Evolutionary conservation across 257 asterid species (phyloP).

Genomic region (Verbena officinalis): DNA sequence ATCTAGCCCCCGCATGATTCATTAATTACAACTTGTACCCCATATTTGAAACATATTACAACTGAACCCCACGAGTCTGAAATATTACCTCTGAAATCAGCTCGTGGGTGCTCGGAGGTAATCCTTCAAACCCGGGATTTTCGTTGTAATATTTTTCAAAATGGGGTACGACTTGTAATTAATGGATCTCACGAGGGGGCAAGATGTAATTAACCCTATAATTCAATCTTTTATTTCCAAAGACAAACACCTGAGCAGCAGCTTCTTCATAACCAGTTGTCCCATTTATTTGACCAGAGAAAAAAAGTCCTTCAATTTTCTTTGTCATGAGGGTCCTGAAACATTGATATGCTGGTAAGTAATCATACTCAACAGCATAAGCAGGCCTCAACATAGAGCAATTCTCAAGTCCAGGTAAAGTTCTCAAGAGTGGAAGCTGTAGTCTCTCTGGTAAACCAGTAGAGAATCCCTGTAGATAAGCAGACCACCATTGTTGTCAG

Average conservation of each 20-base stretch:
- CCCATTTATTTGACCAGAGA: conserved; percentile 98
- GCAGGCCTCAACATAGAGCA: conserved; percentile 99
- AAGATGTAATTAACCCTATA: too few relatives aligned
- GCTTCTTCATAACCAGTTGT: conserved; percentile 99
- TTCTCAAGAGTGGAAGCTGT: conserved; percentile 90
- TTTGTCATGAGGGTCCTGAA: conserved; percentile 95
- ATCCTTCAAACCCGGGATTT: too few relatives aligned
- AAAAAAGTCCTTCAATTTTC: conserved; percentile 89
- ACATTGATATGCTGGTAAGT: conserved; percentile 98
- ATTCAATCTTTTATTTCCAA: background rate
- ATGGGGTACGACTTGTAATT: too few relatives aligned
- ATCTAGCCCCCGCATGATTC: too few relatives aligned
- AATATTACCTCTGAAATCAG: too few relatives aligned
- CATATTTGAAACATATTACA: too few relatives aligned
- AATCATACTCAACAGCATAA: conserved; percentile 97
- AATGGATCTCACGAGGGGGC: too few relatives aligned
- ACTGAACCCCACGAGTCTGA: too few relatives aligned
- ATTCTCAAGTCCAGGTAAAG: conserved; percentile 95
- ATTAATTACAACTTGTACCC: too few relatives aligned
- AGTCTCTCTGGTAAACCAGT: conserved; percentile 98
- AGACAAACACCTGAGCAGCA: conserved; percentile 86
- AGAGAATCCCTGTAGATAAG: conserved; percentile 80
- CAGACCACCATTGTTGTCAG: conserved; percentile 18
- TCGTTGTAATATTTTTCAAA: too few relatives aligned
- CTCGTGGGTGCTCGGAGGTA: too few relatives aligned